Conservation (phyloP, 108 stramenopile species). For the Pseudonitzschia pungens region DNA sequence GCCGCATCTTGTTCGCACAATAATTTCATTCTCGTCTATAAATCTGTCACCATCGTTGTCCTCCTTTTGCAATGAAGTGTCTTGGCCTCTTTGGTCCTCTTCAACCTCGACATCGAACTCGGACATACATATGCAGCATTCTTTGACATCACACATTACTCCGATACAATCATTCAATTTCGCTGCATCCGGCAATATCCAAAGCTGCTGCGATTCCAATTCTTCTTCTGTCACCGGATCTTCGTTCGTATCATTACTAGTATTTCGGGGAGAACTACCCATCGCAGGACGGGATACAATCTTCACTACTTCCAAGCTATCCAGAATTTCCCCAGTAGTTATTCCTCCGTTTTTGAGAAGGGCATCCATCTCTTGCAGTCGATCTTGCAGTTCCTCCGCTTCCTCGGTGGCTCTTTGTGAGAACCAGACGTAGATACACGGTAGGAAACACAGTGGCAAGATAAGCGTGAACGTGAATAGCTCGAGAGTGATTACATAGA, state of each 20-base stretch:
- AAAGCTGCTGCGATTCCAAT: conserved; percentile 16
- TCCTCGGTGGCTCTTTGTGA: conserved; percentile 49
- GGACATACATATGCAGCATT: conserved; percentile 77
- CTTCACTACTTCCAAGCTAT: conserved; percentile 48
- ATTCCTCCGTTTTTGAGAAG: conserved; percentile 38
- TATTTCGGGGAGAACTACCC: neutral
- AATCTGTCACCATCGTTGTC: neutral
- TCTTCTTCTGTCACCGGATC: conserved; percentile 5
- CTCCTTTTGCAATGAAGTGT: neutral
- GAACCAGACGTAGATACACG: conserved; percentile 69
- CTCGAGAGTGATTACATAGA: conserved; percentile 50
- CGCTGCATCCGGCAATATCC: conserved; percentile 6
- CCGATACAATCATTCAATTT: neutral
- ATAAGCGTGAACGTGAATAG: conserved; percentile 63
- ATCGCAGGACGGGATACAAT: conserved; percentile 20
- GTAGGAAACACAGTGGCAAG: conserved; percentile 62
- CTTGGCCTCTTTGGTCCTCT: conserved; percentile 6
- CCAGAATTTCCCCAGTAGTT: conserved; percentile 45
- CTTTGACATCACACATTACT: conserved; percentile 32
- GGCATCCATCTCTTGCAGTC: conserved; percentile 47
- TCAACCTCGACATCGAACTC: conserved; percentile 44
- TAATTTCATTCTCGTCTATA: neutral
- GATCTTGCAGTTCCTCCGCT: conserved; percentile 49
- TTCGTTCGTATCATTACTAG: neutral
- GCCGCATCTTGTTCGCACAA: conserved; percentile 58